These are phyloP conservation scores for slime mould (Dictyostelium discoideum) DNA, from an alignment of 78 protist species.

Conservation along the genomic window dicty_2.7 NC_007091.3:4246501-4247000, in stretches of 20 bases:
- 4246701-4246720: background rate
- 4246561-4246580: background rate
- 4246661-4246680: background rate
- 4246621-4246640: background rate
- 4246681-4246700: background rate
- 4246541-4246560: background rate
- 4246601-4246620: background rate
- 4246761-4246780: background rate
- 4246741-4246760: background rate
- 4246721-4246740: background rate
- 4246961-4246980: background rate
- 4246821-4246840: background rate
- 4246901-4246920: background rate
- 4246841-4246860: background rate
- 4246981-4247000: background rate
- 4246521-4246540: background rate
- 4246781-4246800: background rate
- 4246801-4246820: background rate
- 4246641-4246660: background rate
- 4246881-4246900: background rate
- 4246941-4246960: background rate
- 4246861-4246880: background rate
- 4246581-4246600: background rate
- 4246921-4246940: background rate
- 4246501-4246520: background rate